Evolutionary conservation across 2,329 filamentous ascomycete species (phyloP), one percentile per base, ranked within the genome.

Genomic region (Capronia epimyces): DNA sequence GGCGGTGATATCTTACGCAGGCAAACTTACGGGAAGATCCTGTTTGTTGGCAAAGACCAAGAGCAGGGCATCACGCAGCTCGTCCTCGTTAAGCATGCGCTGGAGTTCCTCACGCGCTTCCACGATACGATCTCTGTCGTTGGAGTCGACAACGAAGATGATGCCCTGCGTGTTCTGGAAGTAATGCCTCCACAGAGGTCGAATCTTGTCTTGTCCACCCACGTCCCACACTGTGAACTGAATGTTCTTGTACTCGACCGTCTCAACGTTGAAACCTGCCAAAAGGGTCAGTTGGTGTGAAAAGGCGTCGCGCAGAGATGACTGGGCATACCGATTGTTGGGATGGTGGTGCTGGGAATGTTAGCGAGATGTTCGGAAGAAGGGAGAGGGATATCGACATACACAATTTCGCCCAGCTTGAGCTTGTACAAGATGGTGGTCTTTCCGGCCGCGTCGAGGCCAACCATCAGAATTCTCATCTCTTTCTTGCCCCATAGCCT

Each of bases 201-300:
- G 84, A 72, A 98, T 98, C 87, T 97, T 97, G 84, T 98, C 93
- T 81, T 98, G 93, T 74, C 93, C 93, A 80, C 93, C 93, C 69
- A 98, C 93, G 79, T 97, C 93, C 93, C 93, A 98, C 71, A 98
- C 93, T 73, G 91, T 97, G 82, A 98, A 98, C 73, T 95, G 89
- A 68, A 95, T 96, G 83, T 98, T 98, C 83, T 96, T 96, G 82
- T 97, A 97, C 73, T 95, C 90, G 73, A 98, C 93, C 50, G 93
- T 97, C 82, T 98, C 93, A 73, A 98, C 93, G 79, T 98, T 98
- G 85, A 98, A 98, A 67, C 93, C 87, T 90, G 61, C 37, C 12
- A 32, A 57, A 39, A n/a, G 20, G 37, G 46, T 57, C 31, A 55
- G 37, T 53, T 16, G 13, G 25, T 24, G 24, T 24, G 12, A 22